Evolutionary conservation across 2,329 filamentous ascomycete genomes (phyloP).

Genomic region (Aschersonia sp.): DNA sequence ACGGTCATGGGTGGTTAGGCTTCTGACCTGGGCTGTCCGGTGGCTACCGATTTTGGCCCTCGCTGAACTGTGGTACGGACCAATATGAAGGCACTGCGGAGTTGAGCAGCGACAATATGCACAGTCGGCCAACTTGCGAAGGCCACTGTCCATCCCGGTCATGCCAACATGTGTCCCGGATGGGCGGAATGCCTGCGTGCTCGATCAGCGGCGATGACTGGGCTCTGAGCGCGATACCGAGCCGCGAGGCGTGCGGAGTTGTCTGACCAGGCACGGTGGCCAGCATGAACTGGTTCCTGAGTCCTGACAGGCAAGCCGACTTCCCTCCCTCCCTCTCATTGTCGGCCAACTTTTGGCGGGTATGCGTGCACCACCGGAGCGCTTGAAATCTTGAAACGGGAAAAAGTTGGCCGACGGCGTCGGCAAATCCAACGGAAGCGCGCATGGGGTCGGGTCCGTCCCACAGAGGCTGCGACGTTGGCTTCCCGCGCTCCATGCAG

Average conservation of each 20-base stretch:
- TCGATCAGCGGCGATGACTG: too few relatives aligned
- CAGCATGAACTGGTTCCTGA: neutral
- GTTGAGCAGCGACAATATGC: neutral
- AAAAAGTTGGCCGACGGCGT: conserved; percentile 4
- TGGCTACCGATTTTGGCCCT: neutral
- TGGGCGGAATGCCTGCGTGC: too few relatives aligned
- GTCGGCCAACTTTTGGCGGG: conserved; percentile 2
- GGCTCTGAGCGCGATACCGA: too few relatives aligned
- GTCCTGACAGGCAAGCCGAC: too few relatives aligned
- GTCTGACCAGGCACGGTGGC: neutral
- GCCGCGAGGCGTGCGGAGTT: neutral
- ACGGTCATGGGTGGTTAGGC: neutral
- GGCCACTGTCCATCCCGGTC: neutral
- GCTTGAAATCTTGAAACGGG: conserved; percentile 1
- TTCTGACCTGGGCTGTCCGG: neutral
- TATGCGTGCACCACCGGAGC: neutral
- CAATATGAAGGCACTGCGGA: neutral
- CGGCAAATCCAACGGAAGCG: conserved; percentile 3
- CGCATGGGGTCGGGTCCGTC: conserved; percentile 1
- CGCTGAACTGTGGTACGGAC: neutral
- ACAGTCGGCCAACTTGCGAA: neutral
- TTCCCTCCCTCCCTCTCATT: neutral
- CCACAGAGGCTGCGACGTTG: conserved; percentile 1
- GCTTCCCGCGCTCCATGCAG: neutral
- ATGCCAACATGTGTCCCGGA: neutral